Base-by-base conservation (phyloP, 225 moss, liverwort and hornwort species). In the Lunularia cruciata region DNA sequence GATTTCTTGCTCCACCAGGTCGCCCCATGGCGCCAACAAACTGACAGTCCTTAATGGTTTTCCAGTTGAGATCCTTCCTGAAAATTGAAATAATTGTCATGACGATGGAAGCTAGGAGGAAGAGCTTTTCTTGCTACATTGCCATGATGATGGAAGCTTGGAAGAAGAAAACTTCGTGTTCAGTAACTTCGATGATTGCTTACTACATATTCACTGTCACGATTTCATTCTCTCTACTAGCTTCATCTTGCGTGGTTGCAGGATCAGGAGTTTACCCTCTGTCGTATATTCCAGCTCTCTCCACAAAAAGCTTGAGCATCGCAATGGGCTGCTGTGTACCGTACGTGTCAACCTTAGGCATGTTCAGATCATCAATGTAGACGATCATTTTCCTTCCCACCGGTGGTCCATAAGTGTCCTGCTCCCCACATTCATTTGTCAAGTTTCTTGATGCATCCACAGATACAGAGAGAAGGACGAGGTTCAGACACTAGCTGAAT, bases 281-380 rank as follows among this genome's bases (percentile, higher is more conserved):
- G 71, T 91, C 79, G 72, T 94, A 94, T 12, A 94, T 89, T 76
- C 94, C 94, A 43, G 87, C 67, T 28, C 84, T 85, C 51, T 94
- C 94, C 22, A 94, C 74, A 30, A 94, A 82, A 70, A 94, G 87
- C 37, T 91, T 94, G 15, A 94, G 82, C 84, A 94, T 79, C 1
- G 94, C 94, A 75, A 94, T 91, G 3, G 91, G 94, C 68, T 94
- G 94, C 75, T 94, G 91, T 33, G 94, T 91, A 47, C 94, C 94
- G 57, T 91, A 91, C 0, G 85, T 91, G 56, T 94, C 94, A 45
- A 94, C 87, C 65, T 85, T 91, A 3, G 94, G 94, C 94, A 94
- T 94, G 31, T 94, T 94, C 77, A 94, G 91, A 56, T 94, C 94
- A 73, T 94, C 94, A 75, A 94, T 87, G 25, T 87, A 91, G 10